Percentiles rank a stretch among this genome's conserved stretches.
Conservation (phyloP, 2,329 filamentous ascomycete genomes). For the Fusarium proliferatum region DNA sequence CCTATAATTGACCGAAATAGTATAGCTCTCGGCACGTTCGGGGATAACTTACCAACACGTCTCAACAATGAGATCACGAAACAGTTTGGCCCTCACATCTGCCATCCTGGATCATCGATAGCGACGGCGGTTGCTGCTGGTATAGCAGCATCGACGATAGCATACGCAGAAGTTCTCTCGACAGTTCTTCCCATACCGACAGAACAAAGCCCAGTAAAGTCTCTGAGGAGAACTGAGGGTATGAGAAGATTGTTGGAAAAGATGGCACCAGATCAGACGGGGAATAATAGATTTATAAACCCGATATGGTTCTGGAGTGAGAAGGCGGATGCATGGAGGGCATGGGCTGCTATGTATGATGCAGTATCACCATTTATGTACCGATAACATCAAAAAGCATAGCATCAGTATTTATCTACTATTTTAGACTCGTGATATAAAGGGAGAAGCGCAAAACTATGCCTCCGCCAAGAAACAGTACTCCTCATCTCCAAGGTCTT, state of each 20-base stretch:
- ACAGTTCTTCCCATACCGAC: accelerated
- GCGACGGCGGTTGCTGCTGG: background rate
- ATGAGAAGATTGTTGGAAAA: background rate
- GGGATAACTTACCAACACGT: background rate
- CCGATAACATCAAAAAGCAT: background rate
- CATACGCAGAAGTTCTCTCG: background rate
- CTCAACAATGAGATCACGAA: background rate
- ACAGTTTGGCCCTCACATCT: accelerated
- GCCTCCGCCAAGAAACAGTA: background rate
- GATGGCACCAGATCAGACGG: background rate
- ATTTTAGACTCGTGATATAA: accelerated
- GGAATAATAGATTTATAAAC: background rate
- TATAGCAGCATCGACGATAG: background rate
- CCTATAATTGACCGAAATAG: background rate
- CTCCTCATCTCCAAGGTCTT: background rate
- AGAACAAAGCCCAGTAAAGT: background rate
- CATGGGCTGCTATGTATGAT: background rate
- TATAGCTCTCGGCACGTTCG: accelerated
- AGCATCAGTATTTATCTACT: accelerated
- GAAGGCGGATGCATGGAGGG: background rate
- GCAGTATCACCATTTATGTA: background rate
- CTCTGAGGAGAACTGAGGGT: background rate
- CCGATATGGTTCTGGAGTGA: conserved; percentile 1
- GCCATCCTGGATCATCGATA: background rate
- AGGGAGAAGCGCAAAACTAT: background rate